Conservation (phyloP, 192 early-diverging fungal genomes). For the Coemansia sp. region DNA sequence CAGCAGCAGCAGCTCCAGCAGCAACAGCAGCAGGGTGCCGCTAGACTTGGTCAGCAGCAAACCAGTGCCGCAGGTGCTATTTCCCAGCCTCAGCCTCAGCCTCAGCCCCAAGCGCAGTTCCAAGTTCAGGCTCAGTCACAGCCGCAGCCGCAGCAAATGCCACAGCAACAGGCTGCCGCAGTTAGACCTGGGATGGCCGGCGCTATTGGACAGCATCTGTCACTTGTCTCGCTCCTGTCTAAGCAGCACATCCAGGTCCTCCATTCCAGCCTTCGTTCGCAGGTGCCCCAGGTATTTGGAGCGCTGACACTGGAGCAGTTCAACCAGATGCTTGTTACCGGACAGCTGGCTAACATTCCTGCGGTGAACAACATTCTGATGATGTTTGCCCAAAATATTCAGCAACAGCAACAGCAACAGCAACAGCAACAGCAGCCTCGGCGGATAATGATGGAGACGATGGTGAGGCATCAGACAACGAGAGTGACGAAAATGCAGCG, state of each 20-base stretch:
- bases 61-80: background rate
- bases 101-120: constrained; percentile 4
- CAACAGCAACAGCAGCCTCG: constrained; percentile 12
- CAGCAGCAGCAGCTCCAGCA: constrained; percentile 7
- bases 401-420: constrained; percentile 24
- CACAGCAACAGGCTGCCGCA: constrained; percentile 7
- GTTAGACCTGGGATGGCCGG: constrained; percentile 1
- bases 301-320: constrained; percentile 25
- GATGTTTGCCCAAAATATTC: background rate
- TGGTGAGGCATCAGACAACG: too few relatives aligned
- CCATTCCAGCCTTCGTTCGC: constrained; percentile 22
- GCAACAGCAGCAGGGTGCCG: constrained; percentile 5
- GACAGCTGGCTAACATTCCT: constrained; percentile 20
- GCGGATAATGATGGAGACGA: constrained; percentile 1
- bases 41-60: background rate
- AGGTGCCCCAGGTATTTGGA: constrained; percentile 27
- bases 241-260: constrained; percentile 22
- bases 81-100: constrained; percentile 15
- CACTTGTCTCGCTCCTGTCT: constrained; percentile 21
- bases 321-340: constrained; percentile 18
- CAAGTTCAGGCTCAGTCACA: too few relatives aligned
- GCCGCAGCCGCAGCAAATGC: constrained; percentile 1
- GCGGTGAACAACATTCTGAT: constrained; percentile 21
- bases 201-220: constrained; percentile 25
- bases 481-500: too few relatives aligned